phyloP scores from a whole-genome alignment of 2,329 filamentous ascomycete species.

The Penicillium olsonii region DNA sequence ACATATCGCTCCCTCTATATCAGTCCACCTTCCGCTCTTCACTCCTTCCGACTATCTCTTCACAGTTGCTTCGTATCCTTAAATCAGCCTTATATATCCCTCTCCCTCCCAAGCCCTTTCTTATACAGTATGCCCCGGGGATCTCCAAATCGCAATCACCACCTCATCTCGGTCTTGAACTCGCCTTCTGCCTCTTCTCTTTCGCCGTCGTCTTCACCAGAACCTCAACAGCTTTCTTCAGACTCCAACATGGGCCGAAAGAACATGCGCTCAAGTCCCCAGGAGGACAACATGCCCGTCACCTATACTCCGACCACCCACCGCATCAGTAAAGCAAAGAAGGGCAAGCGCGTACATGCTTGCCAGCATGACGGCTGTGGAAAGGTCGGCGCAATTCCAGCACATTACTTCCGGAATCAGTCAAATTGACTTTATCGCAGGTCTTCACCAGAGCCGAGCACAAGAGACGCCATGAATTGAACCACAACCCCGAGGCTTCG shows the following conservation, averaged over 20 bases:
- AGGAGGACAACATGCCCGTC: constrained; percentile 35
- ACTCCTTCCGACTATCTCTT: constrained; percentile 16
- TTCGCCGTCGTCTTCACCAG: constrained; percentile 13
- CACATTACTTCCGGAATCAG: constrained; percentile 3
- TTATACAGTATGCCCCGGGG: constrained; percentile 23
- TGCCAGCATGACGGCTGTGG: constrained; percentile 51
- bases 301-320: constrained; percentile 53
- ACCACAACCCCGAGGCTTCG: constrained; percentile 51
- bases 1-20: constrained; percentile 25
- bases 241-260: constrained; percentile 23
- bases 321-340: constrained; percentile 55
- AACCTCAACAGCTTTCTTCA: constrained; percentile 11
- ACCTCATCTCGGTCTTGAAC: constrained; percentile 24
- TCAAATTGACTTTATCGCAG: constrained; percentile 27
- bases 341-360: constrained; percentile 53
- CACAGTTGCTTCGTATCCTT: constrained; percentile 6
- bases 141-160: constrained; percentile 24
- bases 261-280: constrained; percentile 33
- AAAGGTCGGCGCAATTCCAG: constrained; percentile 42
- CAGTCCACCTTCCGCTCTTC: constrained; percentile 26
- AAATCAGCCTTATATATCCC: constrained; percentile 1
- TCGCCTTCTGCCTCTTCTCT: constrained; percentile 19
- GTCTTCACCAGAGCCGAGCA: constrained; percentile 55
- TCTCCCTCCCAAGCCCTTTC: background rate
- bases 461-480: constrained; percentile 50